Evolutionary conservation across 768 basidiomycete species (phyloP), one percentile per base, ranked within the genome.

Genomic region (Leucosporidium yakuticum): DNA sequence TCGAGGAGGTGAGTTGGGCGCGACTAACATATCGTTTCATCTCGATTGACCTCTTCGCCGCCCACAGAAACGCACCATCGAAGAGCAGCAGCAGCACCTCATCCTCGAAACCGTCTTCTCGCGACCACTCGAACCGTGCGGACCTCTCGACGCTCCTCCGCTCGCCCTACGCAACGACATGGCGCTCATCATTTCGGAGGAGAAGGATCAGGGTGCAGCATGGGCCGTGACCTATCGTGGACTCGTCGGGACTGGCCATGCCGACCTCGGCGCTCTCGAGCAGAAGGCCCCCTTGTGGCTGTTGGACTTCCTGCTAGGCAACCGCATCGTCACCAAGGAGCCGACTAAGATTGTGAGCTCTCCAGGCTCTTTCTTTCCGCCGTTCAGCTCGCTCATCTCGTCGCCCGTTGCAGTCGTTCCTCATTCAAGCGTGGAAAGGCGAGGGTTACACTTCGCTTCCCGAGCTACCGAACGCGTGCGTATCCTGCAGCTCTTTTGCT

Each of bases 241-340:
- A 4, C 83, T 83, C 32, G 85, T 88, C 4, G 82, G 83, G 1
- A 82, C 81, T 44, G 83, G 85, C 12, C 85, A 81, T 62, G 81
- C 81, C 2, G 87, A 88, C 64, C 73, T 80, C 63, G 77, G 80
- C 50, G 69, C 77, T 20, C 81, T 97, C 47, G 93, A 96, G 79
- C 84, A 86, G 74, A 83, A 80, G 49, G 85, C 91, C 82, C 95
- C 95, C 4, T 75, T 86, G 71, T 98, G 95, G 95, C 80, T 96
- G 58, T 80, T 91, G 60, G 91, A 97, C 77, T 95, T 88, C 74
- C 79, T 97, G 49, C 82, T 97, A 49, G 79, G 85, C 20, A 88
- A 88, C 71, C 86, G 63, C 79, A 68, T 67, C 56, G 75, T 75
- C 56, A 73, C 75, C 0, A 84, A 85, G 21, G 81, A 83, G 8